Evolutionary conservation across 495 filamentous ascomycete genomes (phyloP), one percentile per base, ranked within the genome.

Genomic region (Penicillium bovifimosum): DNA sequence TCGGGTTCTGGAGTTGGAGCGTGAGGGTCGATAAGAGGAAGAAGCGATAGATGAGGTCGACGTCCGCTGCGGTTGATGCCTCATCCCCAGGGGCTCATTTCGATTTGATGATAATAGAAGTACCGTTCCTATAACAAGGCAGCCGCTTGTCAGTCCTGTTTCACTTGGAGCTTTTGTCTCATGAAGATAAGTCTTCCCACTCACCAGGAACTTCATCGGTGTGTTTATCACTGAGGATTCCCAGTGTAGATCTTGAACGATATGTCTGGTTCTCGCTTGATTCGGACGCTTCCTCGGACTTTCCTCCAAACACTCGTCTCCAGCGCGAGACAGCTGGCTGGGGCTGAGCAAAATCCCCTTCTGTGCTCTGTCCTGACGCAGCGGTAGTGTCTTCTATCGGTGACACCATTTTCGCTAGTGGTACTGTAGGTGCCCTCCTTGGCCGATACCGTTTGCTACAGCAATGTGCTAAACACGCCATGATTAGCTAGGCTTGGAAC

Each of bases 201-300:
- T 53, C 72, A 91, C 92, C 92, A 59, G 92, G 93, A 17, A 97
- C 93, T 72, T 96, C 88, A 33, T 95, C 87, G 0, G 92, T 96
- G 43, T 85, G 69, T 50, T 64, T 79, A 58, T 95, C 90, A 63
- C 90, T 91, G 32, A 96, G 65, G 16, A 97, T 86, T 33, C 91
- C 92, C 71, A 96, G 75, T 7, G 78, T 88, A 78, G 87, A 90
- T 71, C 75, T 82, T 10, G 70, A 41, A n/a, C 73, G 69, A 56
- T 76, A 75, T 9, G 47, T 54, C 9, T 58, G 33, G 13, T 59
- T 48, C 13, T 52, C 45, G 9, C 36, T 42, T 2, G 27, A 28
- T 0, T 54, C 50, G 0, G 46, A 8, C 11, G 48, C 47, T 26
- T 41, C 27, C 8, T 34, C 34, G 6, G 62, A 29, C 10, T 51